Evolutionary conservation across 208 protist genomes (phyloP), one percentile per base, ranked within the genome.

Genomic region (Acanthamoeba culbertsoni): DNA sequence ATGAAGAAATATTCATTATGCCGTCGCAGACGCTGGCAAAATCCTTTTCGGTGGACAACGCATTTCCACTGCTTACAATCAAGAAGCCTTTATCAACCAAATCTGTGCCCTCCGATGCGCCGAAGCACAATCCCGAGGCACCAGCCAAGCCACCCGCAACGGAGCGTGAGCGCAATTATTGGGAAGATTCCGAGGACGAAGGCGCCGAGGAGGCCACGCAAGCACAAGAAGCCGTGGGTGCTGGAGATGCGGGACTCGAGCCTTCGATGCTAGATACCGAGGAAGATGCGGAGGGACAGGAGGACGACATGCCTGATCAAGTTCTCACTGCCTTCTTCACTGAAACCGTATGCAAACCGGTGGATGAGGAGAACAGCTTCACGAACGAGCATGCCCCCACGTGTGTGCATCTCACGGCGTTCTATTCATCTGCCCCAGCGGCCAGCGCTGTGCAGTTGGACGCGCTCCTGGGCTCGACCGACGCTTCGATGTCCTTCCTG

Each of bases 281-380:
- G 1, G 26, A 6, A 14, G 68, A 42, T 1, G 68, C 4, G 40
- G 20, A 43, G 40, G 35, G 8, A 28, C 40, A 35, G 68, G 68
- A 51, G 40, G 68, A 48, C 2, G 68, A 79, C 3, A 37, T 84
- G 4, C 73, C 73, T 10, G 73, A 84, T 28, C 73, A 84, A 26
- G 73, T 84, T 12, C 43, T 84, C 12, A 84, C 73, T 18, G 73
- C 73, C 73, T 84, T 84, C 73, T 84, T 84, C 45, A 84, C 73
- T 8, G 73, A 84, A 43, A 55, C 45, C 7, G 4, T 55, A n/a
- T n/a, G n/a, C n/a, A n/a, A n/a, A n/a, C n/a, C n/a, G 6, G 68
- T 46, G 20, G 35, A 79, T 14, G 68, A 79, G 42, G 68, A 28
- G 12, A 42, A 20, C 37, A 5, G 40, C 65, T 26, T 23, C 3